Evolutionary conservation across 768 basidiomycete species (phyloP), one percentile per base, ranked within the genome.

Genomic region (Agrocybe pediades): DNA sequence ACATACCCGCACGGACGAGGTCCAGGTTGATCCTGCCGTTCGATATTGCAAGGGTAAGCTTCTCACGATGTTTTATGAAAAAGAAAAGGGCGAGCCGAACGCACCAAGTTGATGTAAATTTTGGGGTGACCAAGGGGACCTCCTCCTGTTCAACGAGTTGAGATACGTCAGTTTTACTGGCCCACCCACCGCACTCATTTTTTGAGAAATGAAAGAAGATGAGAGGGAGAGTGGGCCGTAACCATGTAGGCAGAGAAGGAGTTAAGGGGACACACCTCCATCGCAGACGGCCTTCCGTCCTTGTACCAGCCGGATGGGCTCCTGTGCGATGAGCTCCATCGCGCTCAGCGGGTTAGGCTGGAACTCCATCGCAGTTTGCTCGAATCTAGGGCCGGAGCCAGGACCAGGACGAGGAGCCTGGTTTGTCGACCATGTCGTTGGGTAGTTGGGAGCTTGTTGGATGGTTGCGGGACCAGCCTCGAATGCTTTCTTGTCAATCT

Each of bases 121-220:
- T 94, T 95, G 5, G 97, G 97, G 68, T 99, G 97, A 20, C 97
- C 97, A 24, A 99, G 81, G 40, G 97, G 84, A 9, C 96, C 97
- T 67, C 86, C 88, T 72, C 96, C 96, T 98, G 67, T 51, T 53
- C 51, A 46, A 46, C 6, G 40, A n/a, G 47, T 52, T 26, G 39
- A 42, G 24, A 46, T 30, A 51, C 49, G 53, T 60, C 50, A 62
- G 55, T 13, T n/a, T n/a, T n/a, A n/a, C n/a, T n/a, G n/a, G n/a
- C n/a, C n/a, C n/a, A n/a, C n/a, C n/a, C n/a, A n/a, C n/a, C n/a
- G n/a, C n/a, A n/a, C n/a, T n/a, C n/a, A n/a, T n/a, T n/a, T 24
- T 11, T 5, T 17, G 46, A 20, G 21, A 7, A 23, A 9, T 5
- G 24, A 13, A 16, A 42, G 25, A 21, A 25, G 15, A 15, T 23